Percentiles rank a stretch among this genome's conserved stretches.
Conservation (phyloP, 2,329 filamentous ascomycete species). For the Daldinia eschscholtzii region DNA sequence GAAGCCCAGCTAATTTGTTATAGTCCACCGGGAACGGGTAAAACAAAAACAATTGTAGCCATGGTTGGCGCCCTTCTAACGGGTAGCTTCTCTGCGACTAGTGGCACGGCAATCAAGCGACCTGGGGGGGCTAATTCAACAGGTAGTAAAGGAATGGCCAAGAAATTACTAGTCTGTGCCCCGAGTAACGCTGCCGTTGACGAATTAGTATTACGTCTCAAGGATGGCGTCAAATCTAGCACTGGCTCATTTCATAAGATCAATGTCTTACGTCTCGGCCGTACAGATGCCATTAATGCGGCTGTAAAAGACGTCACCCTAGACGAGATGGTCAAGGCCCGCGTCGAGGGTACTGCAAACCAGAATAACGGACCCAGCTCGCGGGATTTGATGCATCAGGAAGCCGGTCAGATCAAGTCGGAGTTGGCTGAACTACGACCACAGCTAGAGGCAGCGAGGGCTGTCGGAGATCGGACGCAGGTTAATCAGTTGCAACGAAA, state of each 20-base stretch:
- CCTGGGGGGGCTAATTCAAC: conserved; percentile 54
- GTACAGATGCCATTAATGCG: conserved; percentile 91
- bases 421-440: conserved; percentile 78
- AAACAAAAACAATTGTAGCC: conserved; percentile 97
- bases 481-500: conserved; percentile 76
- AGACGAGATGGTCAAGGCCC: conserved; percentile 87
- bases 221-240: conserved; percentile 83
- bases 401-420: conserved; percentile 79
- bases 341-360: conserved; percentile 72
- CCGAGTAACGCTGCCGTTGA: conserved; percentile 98
- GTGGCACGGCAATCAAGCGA: conserved; percentile 60
- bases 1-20: conserved; percentile 49
- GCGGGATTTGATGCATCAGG: conserved; percentile 71
- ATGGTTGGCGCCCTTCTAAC: conserved; percentile 91
- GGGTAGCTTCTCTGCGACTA: conserved; percentile 60
- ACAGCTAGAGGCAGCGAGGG: conserved; percentile 76
- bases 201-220: conserved; percentile 92
- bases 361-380: conserved; percentile 68
- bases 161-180: conserved; percentile 96
- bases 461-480: conserved; percentile 61
- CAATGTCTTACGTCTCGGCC: conserved; percentile 89
- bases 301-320: conserved; percentile 92
- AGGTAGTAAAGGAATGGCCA: conserved; percentile 61
- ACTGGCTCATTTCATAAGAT: conserved; percentile 80
- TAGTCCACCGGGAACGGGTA: conserved; percentile 93